These are phyloP conservation scores for Suillus spraguei DNA, from an alignment of 768 basidiomycete genomes.

Conservation along the genomic window DNA sequence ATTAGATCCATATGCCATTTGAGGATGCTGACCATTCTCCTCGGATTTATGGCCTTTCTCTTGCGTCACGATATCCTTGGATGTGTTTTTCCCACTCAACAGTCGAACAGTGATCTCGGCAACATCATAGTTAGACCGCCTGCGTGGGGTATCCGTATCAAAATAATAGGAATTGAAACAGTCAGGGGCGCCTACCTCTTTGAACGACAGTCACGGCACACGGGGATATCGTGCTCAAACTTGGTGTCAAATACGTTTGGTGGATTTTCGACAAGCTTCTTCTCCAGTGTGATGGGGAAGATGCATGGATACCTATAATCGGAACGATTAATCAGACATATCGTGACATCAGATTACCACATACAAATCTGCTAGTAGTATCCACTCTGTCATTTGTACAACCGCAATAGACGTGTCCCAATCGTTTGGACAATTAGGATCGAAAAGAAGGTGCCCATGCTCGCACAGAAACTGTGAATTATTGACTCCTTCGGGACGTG, in stretches of 20 bases:
- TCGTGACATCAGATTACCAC: slow-evolving; percentile 28
- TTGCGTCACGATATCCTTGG: slow-evolving; percentile 27
- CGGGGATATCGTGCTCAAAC: slow-evolving; percentile 51
- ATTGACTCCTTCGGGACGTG: slow-evolving; percentile 64
- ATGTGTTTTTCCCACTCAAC: slow-evolving; percentile 35
- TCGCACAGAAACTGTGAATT: slow-evolving; percentile 67
- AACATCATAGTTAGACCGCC: slow-evolving; percentile 50
- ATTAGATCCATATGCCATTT: slow-evolving; percentile 27
- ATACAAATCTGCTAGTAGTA: slow-evolving; percentile 57
- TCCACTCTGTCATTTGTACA: slow-evolving; percentile 68
- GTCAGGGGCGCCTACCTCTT: slow-evolving; percentile 46
- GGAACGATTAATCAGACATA: slow-evolving; percentile 22
- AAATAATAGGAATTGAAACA: slow-evolving; percentile 12
- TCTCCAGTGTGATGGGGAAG: slow-evolving; percentile 53
- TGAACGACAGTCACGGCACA: slow-evolving; percentile 64
- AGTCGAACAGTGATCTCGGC: slow-evolving; percentile 66
- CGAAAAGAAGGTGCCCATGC: slow-evolving; percentile 63
- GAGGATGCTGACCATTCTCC: slow-evolving; percentile 9
- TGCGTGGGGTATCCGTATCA: slow-evolving; percentile 12
- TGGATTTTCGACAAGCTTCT: slow-evolving; percentile 28
- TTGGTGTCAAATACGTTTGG: slow-evolving; percentile 32
- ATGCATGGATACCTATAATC: slow-evolving; percentile 56
- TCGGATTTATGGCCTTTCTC: slow-evolving; percentile 9
- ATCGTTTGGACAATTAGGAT: slow-evolving; percentile 65
- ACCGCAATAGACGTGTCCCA: slow-evolving; percentile 57